Percentiles rank a stretch among this genome's conserved stretches.
Evolutionary conservation across 2,329 filamentous ascomycete species (phyloP).

Genomic region (Peltaster fructicola): DNA sequence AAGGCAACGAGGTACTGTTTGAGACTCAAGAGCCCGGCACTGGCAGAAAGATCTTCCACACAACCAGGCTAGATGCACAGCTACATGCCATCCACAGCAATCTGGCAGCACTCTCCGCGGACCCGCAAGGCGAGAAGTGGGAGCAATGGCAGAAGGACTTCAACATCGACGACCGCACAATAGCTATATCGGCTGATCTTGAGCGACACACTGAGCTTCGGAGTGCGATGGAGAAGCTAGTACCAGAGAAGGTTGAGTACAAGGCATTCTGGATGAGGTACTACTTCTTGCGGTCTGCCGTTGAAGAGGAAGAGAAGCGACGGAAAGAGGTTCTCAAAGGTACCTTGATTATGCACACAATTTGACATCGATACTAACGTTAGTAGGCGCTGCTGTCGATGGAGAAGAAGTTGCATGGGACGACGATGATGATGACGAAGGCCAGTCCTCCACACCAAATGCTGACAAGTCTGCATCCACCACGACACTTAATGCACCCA

Average conservation of each 20-base stretch:
- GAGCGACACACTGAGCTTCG: constrained; percentile 75
- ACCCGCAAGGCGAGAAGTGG: constrained; percentile 59
- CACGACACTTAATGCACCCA: constrained; percentile 14
- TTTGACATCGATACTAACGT: constrained; percentile 4
- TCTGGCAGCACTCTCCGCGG: constrained; percentile 62
- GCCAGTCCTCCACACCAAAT: constrained; percentile 16
- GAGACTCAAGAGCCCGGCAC: constrained; percentile 76
- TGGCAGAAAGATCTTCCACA: constrained; percentile 86
- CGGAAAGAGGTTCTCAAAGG: constrained; percentile 81
- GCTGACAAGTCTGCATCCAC: constrained; percentile 12
- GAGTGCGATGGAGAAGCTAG: constrained; percentile 80
- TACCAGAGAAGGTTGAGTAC: constrained; percentile 87
- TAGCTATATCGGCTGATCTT: constrained; percentile 63
- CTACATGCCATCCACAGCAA: constrained; percentile 87
- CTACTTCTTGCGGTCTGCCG: constrained; percentile 82
- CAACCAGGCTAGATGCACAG: constrained; percentile 86
- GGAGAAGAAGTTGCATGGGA: constrained; percentile 53
- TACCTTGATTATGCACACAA: constrained; percentile 24
- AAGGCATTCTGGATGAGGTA: constrained; percentile 83
- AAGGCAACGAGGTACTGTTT: constrained; percentile 51
- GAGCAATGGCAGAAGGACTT: constrained; percentile 56
- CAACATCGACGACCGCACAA: constrained; percentile 68
- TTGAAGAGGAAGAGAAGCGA: constrained; percentile 82
- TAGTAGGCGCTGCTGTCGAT: constrained; percentile 52
- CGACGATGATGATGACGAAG: constrained; percentile 55